Percentiles rank a stretch among this genome's conserved stretches.
phyloP scores from a whole-genome alignment of 2,329 filamentous ascomycete species.

The Alternaria sp. region DNA sequence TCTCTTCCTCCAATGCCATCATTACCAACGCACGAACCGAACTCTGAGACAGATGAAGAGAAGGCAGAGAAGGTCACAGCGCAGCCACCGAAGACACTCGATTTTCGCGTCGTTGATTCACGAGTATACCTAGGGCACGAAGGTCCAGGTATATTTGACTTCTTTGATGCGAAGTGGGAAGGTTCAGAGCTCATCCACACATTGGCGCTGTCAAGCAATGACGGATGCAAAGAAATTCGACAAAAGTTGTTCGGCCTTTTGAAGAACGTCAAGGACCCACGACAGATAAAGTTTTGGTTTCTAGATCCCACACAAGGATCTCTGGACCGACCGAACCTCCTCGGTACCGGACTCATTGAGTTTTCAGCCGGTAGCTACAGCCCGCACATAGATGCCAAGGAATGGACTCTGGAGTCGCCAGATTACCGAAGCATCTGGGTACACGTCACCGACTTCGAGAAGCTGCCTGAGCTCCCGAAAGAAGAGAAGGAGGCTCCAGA shows the following conservation, averaged over 20 bases:
- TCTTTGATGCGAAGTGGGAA: conserved; percentile 36
- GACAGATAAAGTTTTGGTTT: conserved; percentile 51
- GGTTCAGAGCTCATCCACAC: conserved; percentile 22
- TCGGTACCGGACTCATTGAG: conserved; percentile 40
- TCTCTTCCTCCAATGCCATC: conserved; percentile 20
- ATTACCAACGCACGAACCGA: conserved; percentile 8
- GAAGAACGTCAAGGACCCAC: conserved; percentile 40
- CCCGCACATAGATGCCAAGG: conserved; percentile 30
- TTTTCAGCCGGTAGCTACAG: conserved; percentile 40
- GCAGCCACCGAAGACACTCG: conserved; percentile 15
- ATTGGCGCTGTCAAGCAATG: conserved; percentile 30
- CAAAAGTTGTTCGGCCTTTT: conserved; percentile 37
- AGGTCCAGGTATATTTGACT: conserved; percentile 47
- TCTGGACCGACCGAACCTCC: conserved; percentile 35
- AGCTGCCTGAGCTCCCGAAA: conserved; percentile 39
- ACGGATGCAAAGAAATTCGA: conserved; percentile 38
- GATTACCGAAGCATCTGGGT: conserved; percentile 42
- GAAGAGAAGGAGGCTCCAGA: conserved; percentile 6
- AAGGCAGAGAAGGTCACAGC: background rate
- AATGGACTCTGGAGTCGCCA: conserved; percentile 33
- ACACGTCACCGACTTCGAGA: conserved; percentile 38
- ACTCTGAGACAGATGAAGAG: conserved; percentile 8
- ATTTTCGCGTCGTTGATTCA: conserved; percentile 45
- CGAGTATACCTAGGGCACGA: conserved; percentile 42
- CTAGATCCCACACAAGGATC: conserved; percentile 41